These are phyloP conservation scores for Hyaloscypha finlandica DNA, from an alignment of 495 filamentous ascomycete species.

Conservation along the genomic window DNA sequence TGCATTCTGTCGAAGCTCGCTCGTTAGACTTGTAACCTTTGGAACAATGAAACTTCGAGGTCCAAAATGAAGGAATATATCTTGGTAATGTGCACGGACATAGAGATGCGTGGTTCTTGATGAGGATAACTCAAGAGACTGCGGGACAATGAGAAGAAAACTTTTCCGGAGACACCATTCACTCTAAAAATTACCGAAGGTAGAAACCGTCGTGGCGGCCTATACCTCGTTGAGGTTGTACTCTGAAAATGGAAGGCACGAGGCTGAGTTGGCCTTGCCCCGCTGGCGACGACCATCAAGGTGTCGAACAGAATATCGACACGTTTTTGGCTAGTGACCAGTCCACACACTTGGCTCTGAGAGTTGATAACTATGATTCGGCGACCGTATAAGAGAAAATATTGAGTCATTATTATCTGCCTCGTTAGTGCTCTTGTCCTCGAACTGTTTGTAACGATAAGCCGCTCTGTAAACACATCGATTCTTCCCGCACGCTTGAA, in stretches of 20 bases:
- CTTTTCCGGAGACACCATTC: background rate
- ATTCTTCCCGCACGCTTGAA: too few relatives aligned
- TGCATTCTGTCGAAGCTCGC: background rate
- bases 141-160: background rate
- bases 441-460: too few relatives aligned
- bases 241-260: conserved; percentile 4
- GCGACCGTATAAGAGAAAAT: background rate
- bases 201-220: conserved; percentile 1
- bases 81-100: background rate
- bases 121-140: background rate
- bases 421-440: too few relatives aligned
- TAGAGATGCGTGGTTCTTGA: background rate
- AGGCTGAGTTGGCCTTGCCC: conserved; percentile 1
- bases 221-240: background rate
- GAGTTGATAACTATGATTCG: background rate
- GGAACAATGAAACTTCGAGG: background rate
- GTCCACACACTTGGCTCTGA: background rate
- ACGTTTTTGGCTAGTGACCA: background rate
- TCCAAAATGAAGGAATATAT: background rate
- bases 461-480: too few relatives aligned
- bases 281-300: conserved; percentile 4
- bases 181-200: background rate
- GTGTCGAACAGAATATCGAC: conserved; percentile 9
- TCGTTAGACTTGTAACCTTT: background rate
- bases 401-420: background rate